These are phyloP conservation scores for Umbellularia californica DNA, from an alignment of 164 flowering plant species.

Conservation along the genomic window DNA sequence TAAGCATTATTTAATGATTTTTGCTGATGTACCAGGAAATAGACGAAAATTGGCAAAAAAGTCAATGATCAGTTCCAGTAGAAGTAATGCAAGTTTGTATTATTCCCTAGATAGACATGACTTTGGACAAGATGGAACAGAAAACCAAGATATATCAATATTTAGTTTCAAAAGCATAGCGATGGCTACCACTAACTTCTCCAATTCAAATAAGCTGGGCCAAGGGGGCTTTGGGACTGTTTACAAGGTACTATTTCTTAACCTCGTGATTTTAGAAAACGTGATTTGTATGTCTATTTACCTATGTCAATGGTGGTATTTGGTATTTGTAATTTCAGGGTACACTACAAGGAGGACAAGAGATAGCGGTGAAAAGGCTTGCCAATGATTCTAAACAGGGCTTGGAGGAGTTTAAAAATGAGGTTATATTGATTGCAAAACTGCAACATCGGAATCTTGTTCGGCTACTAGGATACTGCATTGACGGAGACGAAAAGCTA, in stretches of 20 bases:
- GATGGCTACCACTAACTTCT: background rate
- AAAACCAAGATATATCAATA: no score
- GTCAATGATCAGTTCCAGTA: no score
- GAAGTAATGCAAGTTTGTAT: no score
- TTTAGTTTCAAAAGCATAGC: background rate
- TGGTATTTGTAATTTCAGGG: background rate
- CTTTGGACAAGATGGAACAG: no score
- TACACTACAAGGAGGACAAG: background rate
- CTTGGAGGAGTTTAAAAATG: constrained; percentile 5
- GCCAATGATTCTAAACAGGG: background rate
- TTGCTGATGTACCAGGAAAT: no score
- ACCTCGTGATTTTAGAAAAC: background rate
- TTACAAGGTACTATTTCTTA: background rate
- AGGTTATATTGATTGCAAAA: background rate
- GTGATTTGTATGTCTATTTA: no score
- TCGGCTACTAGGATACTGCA: background rate
- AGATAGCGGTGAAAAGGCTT: constrained; percentile 4
- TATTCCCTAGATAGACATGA: no score
- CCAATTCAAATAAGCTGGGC: background rate
- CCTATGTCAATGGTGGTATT: background rate
- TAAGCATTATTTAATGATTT: no score
- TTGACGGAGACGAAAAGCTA: constrained; percentile 3
- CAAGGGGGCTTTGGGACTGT: background rate
- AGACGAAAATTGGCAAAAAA: no score
- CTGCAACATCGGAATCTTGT: constrained; percentile 6